Evolutionary conservation across 2,329 filamentous ascomycete genomes (phyloP).

Genomic region (Ascochyta fabae): DNA sequence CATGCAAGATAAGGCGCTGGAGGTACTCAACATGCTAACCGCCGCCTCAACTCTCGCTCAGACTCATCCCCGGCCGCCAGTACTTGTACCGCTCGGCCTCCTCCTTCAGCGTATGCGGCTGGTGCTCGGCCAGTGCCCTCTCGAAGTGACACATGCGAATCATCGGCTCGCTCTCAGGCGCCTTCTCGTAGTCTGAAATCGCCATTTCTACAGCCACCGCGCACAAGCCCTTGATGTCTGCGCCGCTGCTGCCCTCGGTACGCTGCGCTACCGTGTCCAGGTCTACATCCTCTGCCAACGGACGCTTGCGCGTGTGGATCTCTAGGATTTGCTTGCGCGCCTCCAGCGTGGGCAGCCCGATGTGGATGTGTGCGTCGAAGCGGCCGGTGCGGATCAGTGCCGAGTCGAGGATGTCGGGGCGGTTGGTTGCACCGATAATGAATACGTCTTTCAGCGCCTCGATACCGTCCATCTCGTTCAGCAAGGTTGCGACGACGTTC

Average conservation of each 20-base stretch:
- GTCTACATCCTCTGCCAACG: slow-evolving; percentile 69
- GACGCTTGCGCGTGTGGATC: slow-evolving; percentile 68
- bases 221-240: slow-evolving; percentile 73
- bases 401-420: slow-evolving; percentile 83
- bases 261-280: slow-evolving; percentile 65
- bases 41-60: background rate
- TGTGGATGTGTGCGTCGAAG: slow-evolving; percentile 84
- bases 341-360: slow-evolving; percentile 76
- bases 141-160: slow-evolving; percentile 58
- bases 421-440: slow-evolving; percentile 89
- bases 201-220: slow-evolving; percentile 48
- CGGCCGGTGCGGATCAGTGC: slow-evolving; percentile 85
- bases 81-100: slow-evolving; percentile 54
- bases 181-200: slow-evolving; percentile 39
- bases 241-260: slow-evolving; percentile 83
- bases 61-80: slow-evolving; percentile 44
- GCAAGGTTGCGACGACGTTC: slow-evolving; percentile 85
- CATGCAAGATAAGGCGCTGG: too few relatives aligned
- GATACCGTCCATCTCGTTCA: slow-evolving; percentile 97
- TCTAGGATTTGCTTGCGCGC: slow-evolving; percentile 79
- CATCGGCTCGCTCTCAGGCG: slow-evolving; percentile 28
- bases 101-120: slow-evolving; percentile 50
- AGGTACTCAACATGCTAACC: too few relatives aligned
- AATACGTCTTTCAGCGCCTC: slow-evolving; percentile 82
- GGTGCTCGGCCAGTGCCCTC: slow-evolving; percentile 51